phyloP scores from a whole-genome alignment of 257 asterid species.

The Ballota nigra region DNA sequence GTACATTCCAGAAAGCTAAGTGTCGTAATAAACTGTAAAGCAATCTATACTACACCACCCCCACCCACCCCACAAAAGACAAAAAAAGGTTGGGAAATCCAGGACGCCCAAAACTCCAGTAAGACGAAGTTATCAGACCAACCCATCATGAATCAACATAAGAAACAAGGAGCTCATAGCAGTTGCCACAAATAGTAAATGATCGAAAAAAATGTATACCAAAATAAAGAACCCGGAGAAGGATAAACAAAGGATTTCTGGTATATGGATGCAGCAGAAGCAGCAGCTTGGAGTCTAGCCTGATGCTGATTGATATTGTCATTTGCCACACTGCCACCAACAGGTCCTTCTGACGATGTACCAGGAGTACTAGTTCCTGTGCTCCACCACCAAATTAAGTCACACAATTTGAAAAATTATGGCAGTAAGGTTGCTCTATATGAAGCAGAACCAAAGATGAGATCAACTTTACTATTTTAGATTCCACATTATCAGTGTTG shows the following conservation, averaged over 20 bases:
- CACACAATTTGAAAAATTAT: slow-evolving; percentile 1
- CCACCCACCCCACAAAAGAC: neutral
- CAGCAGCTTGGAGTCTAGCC: slow-evolving; percentile 87
- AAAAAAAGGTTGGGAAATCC: neutral
- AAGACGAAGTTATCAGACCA: neutral
- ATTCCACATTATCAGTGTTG: slow-evolving; percentile 1
- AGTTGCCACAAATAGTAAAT: slow-evolving; percentile 14
- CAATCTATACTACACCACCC: neutral
- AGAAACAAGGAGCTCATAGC: slow-evolving; percentile 18
- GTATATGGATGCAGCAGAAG: slow-evolving; percentile 75
- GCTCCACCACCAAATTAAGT: slow-evolving; percentile 30
- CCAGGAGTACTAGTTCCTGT: slow-evolving; percentile 57
- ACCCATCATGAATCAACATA: slow-evolving; percentile 1
- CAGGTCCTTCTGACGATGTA: slow-evolving; percentile 58
- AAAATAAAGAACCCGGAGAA: slow-evolving; percentile 44
- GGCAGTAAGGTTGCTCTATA: neutral
- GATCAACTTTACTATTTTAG: neutral
- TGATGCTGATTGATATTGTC: slow-evolving; percentile 58
- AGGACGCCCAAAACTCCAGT: neutral
- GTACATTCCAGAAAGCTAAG: slow-evolving; percentile 4
- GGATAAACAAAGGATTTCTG: slow-evolving; percentile 93
- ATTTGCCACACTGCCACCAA: slow-evolving; percentile 36
- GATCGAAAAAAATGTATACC: slow-evolving; percentile 44
- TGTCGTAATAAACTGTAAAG: slow-evolving; percentile 1
- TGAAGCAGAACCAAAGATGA: slow-evolving; percentile 12